phyloP scores from a whole-genome alignment of 306 rosid genomes.

The Acacia acuminata region DNA sequence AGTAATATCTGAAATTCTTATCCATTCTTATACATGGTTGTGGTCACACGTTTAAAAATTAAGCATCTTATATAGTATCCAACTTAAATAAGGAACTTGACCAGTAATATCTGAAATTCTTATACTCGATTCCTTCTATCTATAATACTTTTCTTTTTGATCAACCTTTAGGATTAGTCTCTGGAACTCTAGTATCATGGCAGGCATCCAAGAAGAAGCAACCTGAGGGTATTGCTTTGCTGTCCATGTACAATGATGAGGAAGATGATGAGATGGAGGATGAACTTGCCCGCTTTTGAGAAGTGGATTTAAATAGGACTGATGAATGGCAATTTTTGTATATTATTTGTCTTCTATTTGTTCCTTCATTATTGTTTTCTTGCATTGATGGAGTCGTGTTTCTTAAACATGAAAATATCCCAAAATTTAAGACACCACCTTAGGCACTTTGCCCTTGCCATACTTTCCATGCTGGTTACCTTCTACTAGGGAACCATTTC shows the following conservation, averaged over 20 bases:
- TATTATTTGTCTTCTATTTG: too few relatives aligned
- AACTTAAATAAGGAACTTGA: not conserved
- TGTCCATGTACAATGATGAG: too few relatives aligned
- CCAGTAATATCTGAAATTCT: not conserved
- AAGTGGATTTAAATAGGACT: too few relatives aligned
- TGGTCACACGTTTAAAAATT: not conserved
- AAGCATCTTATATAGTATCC: not conserved
- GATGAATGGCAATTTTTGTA: too few relatives aligned
- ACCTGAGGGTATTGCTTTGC: too few relatives aligned
- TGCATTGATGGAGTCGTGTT: not conserved
- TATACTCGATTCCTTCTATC: not conserved
- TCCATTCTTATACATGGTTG: not conserved
- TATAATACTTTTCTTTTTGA: not conserved
- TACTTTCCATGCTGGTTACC: not conserved
- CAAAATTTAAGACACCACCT: not conserved
- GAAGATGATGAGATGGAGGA: constrained; percentile 14
- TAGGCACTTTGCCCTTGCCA: not conserved
- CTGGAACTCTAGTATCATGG: too few relatives aligned
- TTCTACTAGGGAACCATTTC: too few relatives aligned
- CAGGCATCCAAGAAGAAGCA: too few relatives aligned
- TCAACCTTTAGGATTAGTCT: too few relatives aligned
- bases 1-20: not conserved
- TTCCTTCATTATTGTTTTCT: not conserved
- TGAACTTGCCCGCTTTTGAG: constrained; percentile 18
- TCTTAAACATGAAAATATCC: not conserved